Conservation (phyloP, 1,284 basidiomycete species). For the Puccinia horiana region DNA sequence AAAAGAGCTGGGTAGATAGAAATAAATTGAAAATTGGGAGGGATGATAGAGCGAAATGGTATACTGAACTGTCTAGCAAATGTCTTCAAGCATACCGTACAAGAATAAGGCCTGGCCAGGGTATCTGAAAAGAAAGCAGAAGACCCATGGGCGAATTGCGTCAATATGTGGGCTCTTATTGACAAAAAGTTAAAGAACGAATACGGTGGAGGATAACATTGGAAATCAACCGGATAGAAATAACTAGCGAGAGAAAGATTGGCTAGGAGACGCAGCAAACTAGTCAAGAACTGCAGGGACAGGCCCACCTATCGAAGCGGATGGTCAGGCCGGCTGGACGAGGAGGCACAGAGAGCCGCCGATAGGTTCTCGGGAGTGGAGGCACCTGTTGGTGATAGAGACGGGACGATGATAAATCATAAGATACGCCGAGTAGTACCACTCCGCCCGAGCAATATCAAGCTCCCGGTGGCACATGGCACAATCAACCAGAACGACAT, state of each 20-base stretch:
- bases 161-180: neutral
- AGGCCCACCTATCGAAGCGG: neutral
- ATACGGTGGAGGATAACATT: neutral
- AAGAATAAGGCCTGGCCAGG: slow-evolving; percentile 39
- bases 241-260: too few species aligned
- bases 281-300: neutral
- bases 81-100: slow-evolving; percentile 42
- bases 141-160: neutral
- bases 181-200: neutral
- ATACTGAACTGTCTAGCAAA: slow-evolving; percentile 49
- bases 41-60: neutral
- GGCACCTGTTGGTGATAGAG: too few species aligned
- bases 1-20: neutral
- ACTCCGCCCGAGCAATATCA: too few species aligned
- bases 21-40: neutral
- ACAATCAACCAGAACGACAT: too few species aligned
- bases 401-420: too few species aligned
- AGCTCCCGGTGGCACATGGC: too few species aligned
- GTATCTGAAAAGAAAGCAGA: slow-evolving; percentile 25
- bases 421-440: too few species aligned
- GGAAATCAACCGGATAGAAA: neutral
- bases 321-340: neutral
- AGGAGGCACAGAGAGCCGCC: too few species aligned
- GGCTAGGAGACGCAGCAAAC: neutral
- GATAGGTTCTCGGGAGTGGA: too few species aligned